These are phyloP conservation scores for Westerdykella aurantiaca DNA, from an alignment of 2,329 filamentous ascomycete species.

Conservation along the genomic window DNA sequence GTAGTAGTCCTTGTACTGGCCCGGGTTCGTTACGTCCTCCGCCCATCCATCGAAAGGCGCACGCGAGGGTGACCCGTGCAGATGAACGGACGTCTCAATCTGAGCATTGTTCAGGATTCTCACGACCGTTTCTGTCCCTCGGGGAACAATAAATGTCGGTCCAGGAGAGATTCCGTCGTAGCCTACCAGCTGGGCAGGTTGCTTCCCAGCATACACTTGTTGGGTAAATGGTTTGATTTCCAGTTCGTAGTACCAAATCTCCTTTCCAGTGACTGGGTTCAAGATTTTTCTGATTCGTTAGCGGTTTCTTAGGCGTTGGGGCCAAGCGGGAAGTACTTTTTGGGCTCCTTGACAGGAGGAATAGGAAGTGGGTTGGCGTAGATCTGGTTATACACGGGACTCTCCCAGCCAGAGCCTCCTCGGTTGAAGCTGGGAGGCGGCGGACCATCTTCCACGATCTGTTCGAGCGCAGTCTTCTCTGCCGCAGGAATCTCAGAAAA, in stretches of 20 bases:
- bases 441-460: slow-evolving; percentile 5
- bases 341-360: slow-evolving; percentile 39
- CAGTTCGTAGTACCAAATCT: slow-evolving; percentile 42
- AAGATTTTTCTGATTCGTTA: slow-evolving; percentile 24
- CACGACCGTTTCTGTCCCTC: slow-evolving; percentile 47
- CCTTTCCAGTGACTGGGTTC: slow-evolving; percentile 26
- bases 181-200: slow-evolving; percentile 38
- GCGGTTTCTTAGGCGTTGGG: background rate
- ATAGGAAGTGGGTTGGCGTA: slow-evolving; percentile 39
- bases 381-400: slow-evolving; percentile 26
- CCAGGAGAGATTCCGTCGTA: slow-evolving; percentile 52
- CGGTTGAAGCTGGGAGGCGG: background rate
- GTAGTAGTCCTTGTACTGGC: slow-evolving; percentile 56
- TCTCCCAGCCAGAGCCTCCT: slow-evolving; percentile 1
- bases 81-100: slow-evolving; percentile 45
- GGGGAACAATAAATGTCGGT: slow-evolving; percentile 45
- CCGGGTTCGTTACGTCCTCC: slow-evolving; percentile 45
- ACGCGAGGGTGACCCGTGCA: slow-evolving; percentile 42
- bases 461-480: slow-evolving; percentile 2
- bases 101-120: slow-evolving; percentile 48
- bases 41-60: slow-evolving; percentile 52
- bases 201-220: slow-evolving; percentile 38
- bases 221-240: slow-evolving; percentile 37
- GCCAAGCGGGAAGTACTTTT: slow-evolving; percentile 22
- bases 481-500: slow-evolving; percentile 2